Evolutionary conservation across 805 yeast species (phyloP), one percentile per base, ranked within the genome.

Genomic region (Hanseniaspora lachancei): DNA sequence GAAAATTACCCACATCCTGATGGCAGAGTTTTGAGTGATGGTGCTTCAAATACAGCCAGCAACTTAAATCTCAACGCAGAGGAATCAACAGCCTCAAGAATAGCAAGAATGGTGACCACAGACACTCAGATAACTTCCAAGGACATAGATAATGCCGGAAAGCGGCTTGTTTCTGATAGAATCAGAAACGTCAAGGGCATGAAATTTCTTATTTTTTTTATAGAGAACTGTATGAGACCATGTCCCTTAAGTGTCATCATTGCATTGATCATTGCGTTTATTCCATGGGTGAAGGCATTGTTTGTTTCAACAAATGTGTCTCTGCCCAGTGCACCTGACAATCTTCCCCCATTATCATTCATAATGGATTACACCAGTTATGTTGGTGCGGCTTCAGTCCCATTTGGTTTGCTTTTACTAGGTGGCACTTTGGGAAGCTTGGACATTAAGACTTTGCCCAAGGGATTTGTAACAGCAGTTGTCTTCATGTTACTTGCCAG

Each of bases 381-480:
- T 65, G 71, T 93, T 4, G 96, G 95, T 0, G 80, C 81, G 2
- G 96, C 97, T 0, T 81, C 87, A 44, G 97, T 91, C 36, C 97
- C 97, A 2, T 71, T 88, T 55, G 98, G 97, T 5, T 73, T 91
- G 58, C 67, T 88, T 51, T 66, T 93, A 49, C 68, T 93, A 27
- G 98, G 98, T 1, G 95, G 91, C 3, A 89, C 96, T 7, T 79
- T 91, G 47, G 85, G 96, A 1, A 72, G 96, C 52, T 74, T 91
- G 47, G 71, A 78, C 57, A 70, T 88, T 39, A 77, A 75, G 15
- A 66, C 73, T 21, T 71, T 89, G 65, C 83, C 86, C 8, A 71
- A 73, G 15, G 91, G 91, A 1, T 82, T 86, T 61, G 73, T 78
- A 74, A 70, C 78, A 63, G 78, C 91, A 0, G 84, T 91, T 0